Evolutionary conservation across 306 rosid genomes (phyloP).

Genomic region (Mucuna pruriens): DNA sequence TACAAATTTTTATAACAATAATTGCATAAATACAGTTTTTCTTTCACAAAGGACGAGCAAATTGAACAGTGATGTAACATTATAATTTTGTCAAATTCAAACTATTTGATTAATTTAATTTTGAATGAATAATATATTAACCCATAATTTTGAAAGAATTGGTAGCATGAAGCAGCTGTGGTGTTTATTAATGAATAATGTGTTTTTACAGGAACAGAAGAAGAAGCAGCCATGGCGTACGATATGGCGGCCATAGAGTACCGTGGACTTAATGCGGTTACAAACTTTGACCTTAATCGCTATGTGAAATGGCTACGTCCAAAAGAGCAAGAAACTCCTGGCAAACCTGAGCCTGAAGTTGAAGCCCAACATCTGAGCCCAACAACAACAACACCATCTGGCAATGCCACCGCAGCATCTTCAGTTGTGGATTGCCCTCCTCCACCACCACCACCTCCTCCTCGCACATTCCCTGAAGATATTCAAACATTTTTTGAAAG

Average conservation of each 20-base stretch:
- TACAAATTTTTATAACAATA: not conserved
- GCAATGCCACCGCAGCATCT: no score
- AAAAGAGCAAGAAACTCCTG: not conserved
- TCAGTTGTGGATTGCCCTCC: not conserved
- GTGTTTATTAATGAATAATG: no score
- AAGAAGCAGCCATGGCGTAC: conserved; percentile 89
- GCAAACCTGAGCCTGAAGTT: no score
- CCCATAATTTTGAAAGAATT: no score
- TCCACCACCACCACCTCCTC: conserved; percentile 6
- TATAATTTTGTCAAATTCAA: no score
- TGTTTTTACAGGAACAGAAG: conserved; percentile 69
- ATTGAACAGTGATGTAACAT: no score
- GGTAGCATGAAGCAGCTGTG: no score
- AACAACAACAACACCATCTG: conserved; percentile 29
- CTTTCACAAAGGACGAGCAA: not conserved
- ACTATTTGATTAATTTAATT: no score
- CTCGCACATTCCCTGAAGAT: conserved; percentile 71
- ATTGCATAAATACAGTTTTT: not conserved
- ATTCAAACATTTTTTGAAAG: conserved; percentile 76
- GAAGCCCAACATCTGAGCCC: not conserved
- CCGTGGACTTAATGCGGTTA: conserved; percentile 87
- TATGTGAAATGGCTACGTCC: conserved; percentile 66
- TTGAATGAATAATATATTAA: no score
- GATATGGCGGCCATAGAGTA: conserved; percentile 88
- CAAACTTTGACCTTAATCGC: conserved; percentile 88